Evolutionary conservation across 75 land plant species (phyloP).

Genomic region (Pinus albicaulis): DNA sequence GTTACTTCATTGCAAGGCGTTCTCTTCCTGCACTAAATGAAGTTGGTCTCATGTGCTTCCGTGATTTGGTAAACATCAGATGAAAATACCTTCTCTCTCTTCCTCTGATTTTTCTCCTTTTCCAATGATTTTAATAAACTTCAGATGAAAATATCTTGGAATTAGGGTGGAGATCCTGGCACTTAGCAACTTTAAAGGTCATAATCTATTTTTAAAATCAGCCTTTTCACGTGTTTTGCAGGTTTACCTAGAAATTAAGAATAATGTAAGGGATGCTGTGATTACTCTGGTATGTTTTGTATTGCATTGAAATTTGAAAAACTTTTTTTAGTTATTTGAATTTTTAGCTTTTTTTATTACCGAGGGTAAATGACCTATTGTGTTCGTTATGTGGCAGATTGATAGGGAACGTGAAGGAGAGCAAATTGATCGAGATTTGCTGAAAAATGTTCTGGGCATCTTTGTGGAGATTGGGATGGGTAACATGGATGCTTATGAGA

Average conservation of each 20-base stretch:
- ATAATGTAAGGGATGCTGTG: constrained; percentile 91
- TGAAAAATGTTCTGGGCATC: constrained; percentile 93
- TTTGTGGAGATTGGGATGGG: constrained; percentile 99
- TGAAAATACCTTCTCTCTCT: background rate
- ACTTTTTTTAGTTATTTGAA: background rate
- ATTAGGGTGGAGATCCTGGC: background rate
- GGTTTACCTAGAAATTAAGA: constrained; percentile 86
- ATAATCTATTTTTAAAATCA: background rate
- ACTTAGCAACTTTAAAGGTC: background rate
- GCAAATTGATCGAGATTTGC: constrained; percentile 83
- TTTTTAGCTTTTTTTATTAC: background rate
- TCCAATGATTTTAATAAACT: background rate
- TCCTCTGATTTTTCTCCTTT: background rate
- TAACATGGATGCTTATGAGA: constrained; percentile 83
- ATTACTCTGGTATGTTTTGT: constrained; percentile 68
- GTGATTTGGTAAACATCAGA: constrained; percentile 59
- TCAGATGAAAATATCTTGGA: background rate
- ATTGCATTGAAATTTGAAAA: background rate
- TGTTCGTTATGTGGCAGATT: constrained; percentile 41
- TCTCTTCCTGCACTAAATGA: constrained; percentile 87
- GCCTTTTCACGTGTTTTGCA: constrained; percentile 18
- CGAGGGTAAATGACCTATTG: background rate
- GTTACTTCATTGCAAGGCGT: constrained; percentile 85
- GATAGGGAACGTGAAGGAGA: constrained; percentile 97
- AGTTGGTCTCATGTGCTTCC: constrained; percentile 85